Conservation (phyloP, 441 rosid genomes). For the Oxalis stricta region DNA sequence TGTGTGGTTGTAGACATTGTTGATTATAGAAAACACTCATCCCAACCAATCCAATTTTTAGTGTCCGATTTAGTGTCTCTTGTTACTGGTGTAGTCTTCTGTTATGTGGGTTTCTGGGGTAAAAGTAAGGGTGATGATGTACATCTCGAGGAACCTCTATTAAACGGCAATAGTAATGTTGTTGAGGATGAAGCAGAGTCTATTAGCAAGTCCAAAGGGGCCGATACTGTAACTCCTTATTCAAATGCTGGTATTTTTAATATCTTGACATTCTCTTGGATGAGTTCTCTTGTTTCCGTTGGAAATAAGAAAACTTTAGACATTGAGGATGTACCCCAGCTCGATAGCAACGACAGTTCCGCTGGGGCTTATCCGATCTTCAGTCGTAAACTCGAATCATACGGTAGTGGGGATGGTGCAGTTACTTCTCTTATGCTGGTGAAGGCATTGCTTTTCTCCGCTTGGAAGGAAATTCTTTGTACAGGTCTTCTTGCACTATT, state of each 20-base stretch:
- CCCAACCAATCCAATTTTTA: conserved; percentile 19
- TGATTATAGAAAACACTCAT: conserved; percentile 15
- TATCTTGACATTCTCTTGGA: conserved; percentile 58
- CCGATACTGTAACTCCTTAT: conserved; percentile 36
- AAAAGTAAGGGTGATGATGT: conserved; percentile 19
- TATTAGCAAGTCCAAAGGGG: conserved; percentile 25
- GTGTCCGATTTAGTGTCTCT: conserved; percentile 40
- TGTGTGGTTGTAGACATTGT: conserved; percentile 37
- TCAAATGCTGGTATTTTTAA: conserved; percentile 49
- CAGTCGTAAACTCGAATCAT: conserved; percentile 34
- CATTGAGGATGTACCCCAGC: conserved; percentile 80
- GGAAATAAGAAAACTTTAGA: conserved; percentile 75
- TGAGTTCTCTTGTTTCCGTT: conserved; percentile 42
- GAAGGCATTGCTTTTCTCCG: conserved; percentile 43
- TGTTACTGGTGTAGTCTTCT: conserved; percentile 38
- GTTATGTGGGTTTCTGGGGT: conserved; percentile 38
- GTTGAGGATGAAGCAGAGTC: conserved; percentile 13
- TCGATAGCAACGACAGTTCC: conserved; percentile 39
- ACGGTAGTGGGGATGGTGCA: conserved; percentile 17
- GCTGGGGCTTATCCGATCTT: conserved; percentile 28
- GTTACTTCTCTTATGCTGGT: conserved; percentile 41
- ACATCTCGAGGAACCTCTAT: conserved; percentile 42
- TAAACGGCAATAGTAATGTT: conserved; percentile 27
- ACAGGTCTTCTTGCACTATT: conserved; percentile 33
- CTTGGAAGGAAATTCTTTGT: conserved; percentile 46